Conservation (phyloP, 169 alveolate species). For the Toxoplasma gondii region DNA sequence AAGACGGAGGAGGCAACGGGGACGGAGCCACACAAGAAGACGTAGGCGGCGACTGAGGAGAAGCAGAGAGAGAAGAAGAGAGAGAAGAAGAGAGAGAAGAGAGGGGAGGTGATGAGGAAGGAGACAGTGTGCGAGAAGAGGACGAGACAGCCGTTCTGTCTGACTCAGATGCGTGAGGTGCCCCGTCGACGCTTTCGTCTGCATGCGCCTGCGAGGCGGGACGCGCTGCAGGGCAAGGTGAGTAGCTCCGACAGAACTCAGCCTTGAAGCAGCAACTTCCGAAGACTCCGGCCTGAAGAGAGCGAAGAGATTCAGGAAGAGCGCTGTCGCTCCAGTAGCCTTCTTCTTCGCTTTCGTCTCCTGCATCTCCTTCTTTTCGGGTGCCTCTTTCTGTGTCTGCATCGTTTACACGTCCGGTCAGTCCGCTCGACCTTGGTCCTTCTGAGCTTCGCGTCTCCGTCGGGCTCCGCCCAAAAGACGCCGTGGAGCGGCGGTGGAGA, state of each 20-base stretch:
- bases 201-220: too few relatives aligned
- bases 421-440: too few relatives aligned
- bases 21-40: background rate
- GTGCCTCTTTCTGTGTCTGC: background rate
- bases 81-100: background rate
- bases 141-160: too few relatives aligned
- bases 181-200: too few relatives aligned
- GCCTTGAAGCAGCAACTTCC: background rate
- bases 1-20: background rate
- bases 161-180: too few relatives aligned
- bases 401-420: background rate
- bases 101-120: background rate
- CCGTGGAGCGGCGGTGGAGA: background rate
- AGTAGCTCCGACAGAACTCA: background rate
- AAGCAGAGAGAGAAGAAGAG: background rate
- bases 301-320: background rate
- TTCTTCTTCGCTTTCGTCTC: background rate
- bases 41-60: background rate
- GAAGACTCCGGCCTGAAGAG: background rate
- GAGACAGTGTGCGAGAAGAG: background rate
- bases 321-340: constrained; percentile 16
- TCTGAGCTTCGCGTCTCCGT: too few relatives aligned
- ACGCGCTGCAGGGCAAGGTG: too few relatives aligned
- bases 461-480: too few relatives aligned
- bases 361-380: background rate